Evolutionary conservation across 176 grass and related monocot species (phyloP).

Genomic region (Lolium rigidum): DNA sequence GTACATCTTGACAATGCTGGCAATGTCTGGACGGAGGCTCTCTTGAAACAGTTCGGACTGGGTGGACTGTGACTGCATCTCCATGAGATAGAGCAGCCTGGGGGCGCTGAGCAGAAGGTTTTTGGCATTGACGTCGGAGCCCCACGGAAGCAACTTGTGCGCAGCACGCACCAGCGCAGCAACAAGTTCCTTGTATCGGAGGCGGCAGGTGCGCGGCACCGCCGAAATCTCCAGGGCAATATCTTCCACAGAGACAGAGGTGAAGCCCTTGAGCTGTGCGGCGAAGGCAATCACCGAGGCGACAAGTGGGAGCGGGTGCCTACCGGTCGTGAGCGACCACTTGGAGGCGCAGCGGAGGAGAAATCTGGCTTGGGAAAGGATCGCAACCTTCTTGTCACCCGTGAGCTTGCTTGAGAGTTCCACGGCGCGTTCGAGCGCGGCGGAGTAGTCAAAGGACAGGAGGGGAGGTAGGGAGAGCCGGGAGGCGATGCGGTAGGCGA

Average conservation of each 20-base stretch:
- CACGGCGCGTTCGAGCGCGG: slow-evolving; percentile 51
- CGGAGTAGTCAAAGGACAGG: slow-evolving; percentile 44
- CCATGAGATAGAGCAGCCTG: slow-evolving; percentile 60
- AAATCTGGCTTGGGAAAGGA: slow-evolving; percentile 61
- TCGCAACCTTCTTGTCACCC: slow-evolving; percentile 38
- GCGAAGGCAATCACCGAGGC: slow-evolving; percentile 51
- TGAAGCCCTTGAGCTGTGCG: slow-evolving; percentile 44
- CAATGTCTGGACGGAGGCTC: slow-evolving; percentile 39
- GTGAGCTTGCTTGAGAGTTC: slow-evolving; percentile 27
- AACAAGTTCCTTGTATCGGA: slow-evolving; percentile 57
- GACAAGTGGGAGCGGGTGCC: slow-evolving; percentile 58
- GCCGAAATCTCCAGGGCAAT: slow-evolving; percentile 53
- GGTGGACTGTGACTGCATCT: slow-evolving; percentile 43
- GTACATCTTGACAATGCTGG: slow-evolving; percentile 28
- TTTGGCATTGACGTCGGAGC: slow-evolving; percentile 51
- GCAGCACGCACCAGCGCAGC: slow-evolving; percentile 51
- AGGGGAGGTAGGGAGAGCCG: slow-evolving; percentile 54
- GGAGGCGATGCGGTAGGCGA: slow-evolving; percentile 49
- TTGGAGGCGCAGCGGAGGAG: slow-evolving; percentile 64
- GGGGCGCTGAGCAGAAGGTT: slow-evolving; percentile 57
- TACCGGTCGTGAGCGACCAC: slow-evolving; percentile 73
- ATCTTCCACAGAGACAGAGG: slow-evolving; percentile 45
- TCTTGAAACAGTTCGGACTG: slow-evolving; percentile 36
- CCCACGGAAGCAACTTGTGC: slow-evolving; percentile 60
- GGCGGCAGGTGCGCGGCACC: slow-evolving; percentile 44